Conservation (phyloP, 2,329 filamentous ascomycete species). For the Aspergillus neotritici region DNA sequence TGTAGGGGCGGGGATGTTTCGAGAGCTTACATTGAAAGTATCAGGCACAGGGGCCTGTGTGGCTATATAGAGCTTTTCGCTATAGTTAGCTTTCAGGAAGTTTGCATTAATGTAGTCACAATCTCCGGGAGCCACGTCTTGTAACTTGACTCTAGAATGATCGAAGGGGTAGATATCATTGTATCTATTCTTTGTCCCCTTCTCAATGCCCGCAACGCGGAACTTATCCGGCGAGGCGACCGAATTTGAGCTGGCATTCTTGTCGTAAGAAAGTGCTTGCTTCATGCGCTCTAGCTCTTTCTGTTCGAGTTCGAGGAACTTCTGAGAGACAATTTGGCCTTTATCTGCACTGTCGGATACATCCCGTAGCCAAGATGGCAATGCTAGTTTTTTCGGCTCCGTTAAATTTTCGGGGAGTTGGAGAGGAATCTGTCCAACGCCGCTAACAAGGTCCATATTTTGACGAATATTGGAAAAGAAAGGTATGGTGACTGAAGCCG, state of each 20-base stretch:
- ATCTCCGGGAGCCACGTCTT: conserved; percentile 58
- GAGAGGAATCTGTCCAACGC: conserved; percentile 72
- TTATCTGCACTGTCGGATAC: conserved; percentile 63
- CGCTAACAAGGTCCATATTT: conserved; percentile 90
- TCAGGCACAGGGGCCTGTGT: conserved; percentile 89
- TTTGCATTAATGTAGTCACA: conserved; percentile 98
- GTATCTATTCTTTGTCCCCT: conserved; percentile 92
- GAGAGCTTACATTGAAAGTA: conserved; percentile 70
- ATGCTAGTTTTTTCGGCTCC: conserved; percentile 42
- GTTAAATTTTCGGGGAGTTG: conserved; percentile 53
- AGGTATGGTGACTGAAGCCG: conserved; percentile 65
- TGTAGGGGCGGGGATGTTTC: not conserved
- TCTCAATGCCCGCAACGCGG: conserved; percentile 85
- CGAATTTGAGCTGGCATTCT: conserved; percentile 49
- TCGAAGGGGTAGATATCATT: conserved; percentile 98
- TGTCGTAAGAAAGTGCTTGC: conserved; percentile 61
- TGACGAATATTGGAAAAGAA: conserved; percentile 97
- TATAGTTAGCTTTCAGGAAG: conserved; percentile 70
- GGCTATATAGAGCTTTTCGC: conserved; percentile 90
- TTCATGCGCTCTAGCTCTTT: conserved; percentile 90
- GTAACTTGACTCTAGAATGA: conserved; percentile 77
- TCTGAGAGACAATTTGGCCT: conserved; percentile 74
- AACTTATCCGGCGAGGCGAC: conserved; percentile 44
- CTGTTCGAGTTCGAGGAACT: conserved; percentile 77
- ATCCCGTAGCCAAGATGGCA: conserved; percentile 73